Base-by-base conservation (phyloP, 768 basidiomycete species). In the Asterophora parasitica region DNA sequence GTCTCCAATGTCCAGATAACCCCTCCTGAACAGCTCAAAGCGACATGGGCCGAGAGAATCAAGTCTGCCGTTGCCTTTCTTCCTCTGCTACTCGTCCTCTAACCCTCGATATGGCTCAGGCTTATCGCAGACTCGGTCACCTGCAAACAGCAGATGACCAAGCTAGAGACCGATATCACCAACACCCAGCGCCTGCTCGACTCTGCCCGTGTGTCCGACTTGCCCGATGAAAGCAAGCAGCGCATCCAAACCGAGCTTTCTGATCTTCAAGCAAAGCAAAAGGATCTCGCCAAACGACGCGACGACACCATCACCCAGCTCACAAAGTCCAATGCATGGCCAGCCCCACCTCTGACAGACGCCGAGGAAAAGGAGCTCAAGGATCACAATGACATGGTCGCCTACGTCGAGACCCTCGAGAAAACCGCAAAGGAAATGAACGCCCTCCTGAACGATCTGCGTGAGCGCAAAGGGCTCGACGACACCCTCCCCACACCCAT, bases 271-370 rank as follows among this genome's bases (percentile, higher is more conserved):
- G 28, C 47, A 4, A 50, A 54, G 30, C 52, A 46, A 42, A 58
- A 61, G n/a, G 56, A 58, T 0, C 54, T 48, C 28, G 55, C 53
- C 32, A 58, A 54, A 13, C 50, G 39, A 1, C 44, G 62, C 8
- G 54, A 57, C 2, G 47, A 49, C 9, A 38, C 42, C 4, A 19
- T 66, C 31, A 34, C 17, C 3, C 44, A 38, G 3, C 55, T 68
- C 33, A 50, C 49, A 19, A 58, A 61, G 9, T 41, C 56, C n/a
- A 54, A 64, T 12, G 61, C 50, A 42, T 67, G 68, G 67, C 66
- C 66, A 1, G 56, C 61, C 6, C 37, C 44, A 12, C 59, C 60
- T 13, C 43, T 49, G 13, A 48, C 52, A 15, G 62, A 62, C 11
- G 39, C 46, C 2, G 41, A 60, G 10, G 58, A 54, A 16, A 50